Percentiles rank a stretch among this genome's conserved stretches.
Conservation (phyloP, 139 green algal genomes). For the Picochlorum sp. region DNA sequence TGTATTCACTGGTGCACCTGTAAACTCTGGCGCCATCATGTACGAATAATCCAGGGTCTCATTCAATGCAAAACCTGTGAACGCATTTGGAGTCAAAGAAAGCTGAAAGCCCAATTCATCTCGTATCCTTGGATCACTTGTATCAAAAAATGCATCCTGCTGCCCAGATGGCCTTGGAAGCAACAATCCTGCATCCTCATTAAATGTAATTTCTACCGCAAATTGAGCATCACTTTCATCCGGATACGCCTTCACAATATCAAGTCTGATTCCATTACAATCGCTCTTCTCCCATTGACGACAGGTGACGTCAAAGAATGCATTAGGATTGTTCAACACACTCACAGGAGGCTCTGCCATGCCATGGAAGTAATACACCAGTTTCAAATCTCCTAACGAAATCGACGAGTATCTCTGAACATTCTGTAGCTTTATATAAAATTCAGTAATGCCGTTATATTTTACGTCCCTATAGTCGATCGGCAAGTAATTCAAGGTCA, state of each 20-base stretch:
- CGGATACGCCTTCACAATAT: slow-evolving; percentile 26
- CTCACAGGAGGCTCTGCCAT: not conserved
- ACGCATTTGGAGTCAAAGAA: slow-evolving; percentile 23
- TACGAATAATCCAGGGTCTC: slow-evolving; percentile 50
- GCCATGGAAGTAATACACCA: slow-evolving; percentile 58
- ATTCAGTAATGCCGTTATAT: slow-evolving; percentile 41
- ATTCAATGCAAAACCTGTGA: slow-evolving; percentile 35
- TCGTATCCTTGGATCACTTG: slow-evolving; percentile 17
- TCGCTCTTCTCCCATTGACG: slow-evolving; percentile 23
- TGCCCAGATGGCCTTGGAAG: slow-evolving; percentile 6
- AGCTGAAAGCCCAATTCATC: slow-evolving; percentile 19
- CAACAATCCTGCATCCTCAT: slow-evolving; percentile 20
- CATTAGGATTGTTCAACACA: not conserved
- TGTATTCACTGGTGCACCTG: not conserved
- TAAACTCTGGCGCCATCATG: slow-evolving; percentile 31
- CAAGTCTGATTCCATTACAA: slow-evolving; percentile 30
- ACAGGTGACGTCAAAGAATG: slow-evolving; percentile 22
- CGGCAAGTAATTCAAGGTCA: slow-evolving; percentile 49
- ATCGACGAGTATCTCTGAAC: slow-evolving; percentile 19
- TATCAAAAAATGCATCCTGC: slow-evolving; percentile 2
- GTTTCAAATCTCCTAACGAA: slow-evolving; percentile 16
- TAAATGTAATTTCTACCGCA: slow-evolving; percentile 39
- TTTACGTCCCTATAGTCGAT: slow-evolving; percentile 30
- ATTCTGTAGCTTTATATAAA: slow-evolving; percentile 54
- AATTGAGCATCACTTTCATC: slow-evolving; percentile 36